Base-by-base conservation (phyloP, 257 asterid genomes). In the Ligustrum vulgare region DNA sequence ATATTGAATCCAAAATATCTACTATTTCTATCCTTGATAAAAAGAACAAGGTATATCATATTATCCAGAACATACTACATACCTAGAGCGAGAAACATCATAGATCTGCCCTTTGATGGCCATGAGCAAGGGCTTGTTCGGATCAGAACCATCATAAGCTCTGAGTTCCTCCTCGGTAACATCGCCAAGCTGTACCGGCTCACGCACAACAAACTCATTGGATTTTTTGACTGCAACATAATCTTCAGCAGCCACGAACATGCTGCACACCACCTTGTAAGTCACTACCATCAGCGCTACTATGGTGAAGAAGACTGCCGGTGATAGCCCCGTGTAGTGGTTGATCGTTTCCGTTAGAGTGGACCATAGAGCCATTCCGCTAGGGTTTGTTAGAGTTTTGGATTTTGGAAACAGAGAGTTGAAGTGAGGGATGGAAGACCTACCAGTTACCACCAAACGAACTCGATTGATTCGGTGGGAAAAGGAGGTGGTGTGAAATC, bases 81-180 rank as follows among this genome's bases (percentile, higher is more conserved):
- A 93, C 97, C 96, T 88, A 37, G 98, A 94, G 60, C 92, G 93
- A 23, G 98, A 92, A 35, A 94, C 98, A 37, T 92, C 97, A 34
- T 91, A 94, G 89, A 94, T 92, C 86, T 92, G 93, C 49, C 93
- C 97, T 81, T 87, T 94, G 77, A 92, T 90, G 25, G 98, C 94
- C 92, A 94, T 92, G 80, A 94, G 91, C 74, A 94, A 82, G 58
- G 98, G 98, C 81, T 88, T 91, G 51, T 72, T 33, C 9, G 93
- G 87, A 65, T 94, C 98, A 71, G 92, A 83, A 62, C 98, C 98
- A 58, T 91, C 95, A 58, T 86, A 94, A 1, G 91, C 93, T 70
- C 85, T 79, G 67, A 94, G 75, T 41, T 90, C 93, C 28, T 85
- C 98, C 78, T 86, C 97, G 12, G 95, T 85, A 32, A 90, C 86